Evolutionary conservation across 805 yeast species (phyloP).

Genomic region (Lipomyces yamadae): DNA sequence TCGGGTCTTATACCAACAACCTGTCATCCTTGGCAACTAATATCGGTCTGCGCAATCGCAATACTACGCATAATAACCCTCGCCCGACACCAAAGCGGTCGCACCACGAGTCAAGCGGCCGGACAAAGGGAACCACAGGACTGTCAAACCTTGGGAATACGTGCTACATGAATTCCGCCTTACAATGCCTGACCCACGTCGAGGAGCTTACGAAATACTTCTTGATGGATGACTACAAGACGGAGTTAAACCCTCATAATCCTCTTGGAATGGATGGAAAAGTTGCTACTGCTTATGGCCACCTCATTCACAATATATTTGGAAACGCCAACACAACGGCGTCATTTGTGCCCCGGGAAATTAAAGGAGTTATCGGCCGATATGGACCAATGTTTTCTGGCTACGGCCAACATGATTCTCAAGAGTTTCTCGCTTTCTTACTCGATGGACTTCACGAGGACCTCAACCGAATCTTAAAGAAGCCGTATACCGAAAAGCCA

Average conservation of each 20-base stretch:
- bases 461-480: conserved; percentile 75
- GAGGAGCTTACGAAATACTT: conserved; percentile 84
- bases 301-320: conserved; percentile 65
- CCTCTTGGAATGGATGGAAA: conserved; percentile 87
- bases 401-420: conserved; percentile 89
- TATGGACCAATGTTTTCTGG: conserved; percentile 79
- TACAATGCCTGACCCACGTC: conserved; percentile 85
- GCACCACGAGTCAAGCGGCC: conserved; percentile 9
- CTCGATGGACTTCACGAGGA: conserved; percentile 93
- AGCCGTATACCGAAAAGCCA: conserved; percentile 90
- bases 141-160: conserved; percentile 81
- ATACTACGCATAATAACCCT: background rate
- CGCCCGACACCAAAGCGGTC: conserved; percentile 10
- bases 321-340: conserved; percentile 8
- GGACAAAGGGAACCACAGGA: conserved; percentile 60
- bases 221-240: conserved; percentile 59
- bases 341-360: conserved; percentile 67
- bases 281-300: conserved; percentile 76
- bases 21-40: background rate
- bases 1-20: background rate
- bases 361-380: conserved; percentile 77
- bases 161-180: conserved; percentile 93
- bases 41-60: conserved; percentile 1
- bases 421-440: conserved; percentile 85
- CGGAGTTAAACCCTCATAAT: conserved; percentile 73